Evolutionary conservation across 371 early-diverging fungal species (phyloP), one percentile per base, ranked within the genome.

Genomic region (Dinochytrium kinnereticum): DNA sequence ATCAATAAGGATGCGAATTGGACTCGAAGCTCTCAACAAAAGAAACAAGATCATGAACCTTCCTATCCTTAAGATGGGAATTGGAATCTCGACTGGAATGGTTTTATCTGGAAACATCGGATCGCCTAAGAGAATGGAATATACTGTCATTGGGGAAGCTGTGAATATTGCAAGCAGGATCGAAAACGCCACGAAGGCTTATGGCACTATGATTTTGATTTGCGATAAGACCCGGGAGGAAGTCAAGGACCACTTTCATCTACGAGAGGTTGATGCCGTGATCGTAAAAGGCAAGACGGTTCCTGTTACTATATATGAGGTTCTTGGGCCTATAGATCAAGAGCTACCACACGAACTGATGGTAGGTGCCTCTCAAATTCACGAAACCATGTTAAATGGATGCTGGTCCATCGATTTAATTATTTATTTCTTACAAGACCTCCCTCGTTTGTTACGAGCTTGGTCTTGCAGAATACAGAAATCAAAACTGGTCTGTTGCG

Each of bases 361-460:
- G 57, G 81, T 81, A 69, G 59, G 53, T n/a, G 24, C 0, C 34
- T 66, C 44, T 21, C 17, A 17, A n/a, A 34, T 37, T 69, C 10
- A 53, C 34, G 28, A 26, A 28, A 28, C 69, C 3, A 30, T 69
- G 15, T 33, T n/a, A n/a, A n/a, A n/a, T n/a, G n/a, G n/a, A n/a
- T n/a, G n/a, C n/a, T n/a, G n/a, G n/a, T n/a, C n/a, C n/a, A n/a
- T n/a, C n/a, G n/a, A n/a, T n/a, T n/a, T n/a, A n/a, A n/a, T n/a
- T n/a, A n/a, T n/a, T n/a, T n/a, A n/a, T n/a, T n/a, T n/a, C n/a
- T n/a, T n/a, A n/a, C n/a, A 19, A 81, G 84, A 80, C 82, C 1
- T 59, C 77, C 3, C 64, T 84, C 2, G 82, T 85, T 21, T 85
- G 84, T 71, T 85, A 72, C 67, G 86, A 85, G 75, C 75, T 85